Evolutionary conservation across 1,139 yeast genomes (phyloP).

Genomic region (Nematodospora anomalae): DNA sequence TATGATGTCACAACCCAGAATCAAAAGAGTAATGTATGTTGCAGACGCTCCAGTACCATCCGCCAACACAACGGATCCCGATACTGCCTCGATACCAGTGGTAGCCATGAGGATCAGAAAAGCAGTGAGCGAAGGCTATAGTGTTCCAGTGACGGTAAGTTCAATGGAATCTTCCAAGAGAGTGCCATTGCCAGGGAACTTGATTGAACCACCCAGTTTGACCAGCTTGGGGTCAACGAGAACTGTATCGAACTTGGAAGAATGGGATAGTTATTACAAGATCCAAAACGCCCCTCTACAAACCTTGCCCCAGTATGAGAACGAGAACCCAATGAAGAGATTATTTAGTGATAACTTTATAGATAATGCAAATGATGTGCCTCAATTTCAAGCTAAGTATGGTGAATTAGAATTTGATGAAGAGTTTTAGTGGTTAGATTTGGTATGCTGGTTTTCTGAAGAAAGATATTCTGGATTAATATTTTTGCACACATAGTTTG

Average conservation of each 20-base stretch:
- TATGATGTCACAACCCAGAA: slow-evolving; percentile 12
- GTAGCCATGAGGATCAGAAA: slow-evolving; percentile 74
- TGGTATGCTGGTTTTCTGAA: neutral
- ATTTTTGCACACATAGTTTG: neutral
- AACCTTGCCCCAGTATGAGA: slow-evolving; percentile 26
- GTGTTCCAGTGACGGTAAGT: slow-evolving; percentile 16
- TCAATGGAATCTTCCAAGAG: slow-evolving; percentile 24
- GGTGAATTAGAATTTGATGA: slow-evolving; percentile 49
- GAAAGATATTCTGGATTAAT: neutral
- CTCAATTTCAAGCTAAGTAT: slow-evolving; percentile 27
- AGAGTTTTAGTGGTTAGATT: slow-evolving; percentile 38
- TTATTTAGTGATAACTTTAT: slow-evolving; percentile 31
- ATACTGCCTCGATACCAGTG: slow-evolving; percentile 40
- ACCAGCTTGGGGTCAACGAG: slow-evolving; percentile 43
- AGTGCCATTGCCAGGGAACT: slow-evolving; percentile 53
- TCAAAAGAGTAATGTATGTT: slow-evolving; percentile 15
- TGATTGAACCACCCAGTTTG: slow-evolving; percentile 41
- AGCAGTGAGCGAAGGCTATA: slow-evolving; percentile 64
- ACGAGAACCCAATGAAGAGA: slow-evolving; percentile 30
- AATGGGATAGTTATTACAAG: slow-evolving; percentile 18
- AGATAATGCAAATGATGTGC: slow-evolving; percentile 18
- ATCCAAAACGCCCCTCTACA: slow-evolving; percentile 17
- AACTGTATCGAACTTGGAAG: slow-evolving; percentile 17
- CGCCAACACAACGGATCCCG: slow-evolving; percentile 6
- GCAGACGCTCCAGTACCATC: slow-evolving; percentile 8